Evolutionary conservation across 257 asterid species (phyloP).

Genomic region (Nicotiana obtusifolia): DNA sequence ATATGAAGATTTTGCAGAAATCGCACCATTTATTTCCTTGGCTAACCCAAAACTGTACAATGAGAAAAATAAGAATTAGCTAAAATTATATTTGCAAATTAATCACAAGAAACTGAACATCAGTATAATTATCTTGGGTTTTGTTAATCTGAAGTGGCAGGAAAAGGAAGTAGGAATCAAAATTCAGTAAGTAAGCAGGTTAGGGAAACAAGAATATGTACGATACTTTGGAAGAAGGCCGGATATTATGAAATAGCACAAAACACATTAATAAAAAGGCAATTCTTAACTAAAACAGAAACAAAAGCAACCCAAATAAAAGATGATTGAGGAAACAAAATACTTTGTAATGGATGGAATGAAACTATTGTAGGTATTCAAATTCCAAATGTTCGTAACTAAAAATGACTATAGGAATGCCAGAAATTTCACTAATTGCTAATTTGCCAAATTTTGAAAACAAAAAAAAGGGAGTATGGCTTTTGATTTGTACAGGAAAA

Average conservation of each 20-base stretch:
- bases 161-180: neutral
- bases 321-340: neutral
- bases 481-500: neutral
- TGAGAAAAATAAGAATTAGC: neutral
- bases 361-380: neutral
- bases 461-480: neutral
- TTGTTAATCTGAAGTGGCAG: neutral
- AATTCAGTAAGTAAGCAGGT: neutral
- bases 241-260: neutral
- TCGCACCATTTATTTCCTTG: conserved; percentile 99
- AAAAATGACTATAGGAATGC: neutral
- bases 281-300: neutral
- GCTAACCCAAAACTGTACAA: conserved; percentile 88
- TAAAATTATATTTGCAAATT: neutral
- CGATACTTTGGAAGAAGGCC: neutral
- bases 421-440: neutral
- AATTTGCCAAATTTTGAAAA: neutral
- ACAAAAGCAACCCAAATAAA: neutral
- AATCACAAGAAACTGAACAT: conserved; percentile 8
- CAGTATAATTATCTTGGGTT: neutral
- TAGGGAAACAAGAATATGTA: neutral
- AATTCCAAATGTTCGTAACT: neutral
- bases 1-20: conserved; percentile 87
- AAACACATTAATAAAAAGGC: neutral
- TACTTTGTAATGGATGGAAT: neutral